Evolutionary conservation across 2,329 filamentous ascomycete genomes (phyloP).

Genomic region (Pestalotiopsis sp.): DNA sequence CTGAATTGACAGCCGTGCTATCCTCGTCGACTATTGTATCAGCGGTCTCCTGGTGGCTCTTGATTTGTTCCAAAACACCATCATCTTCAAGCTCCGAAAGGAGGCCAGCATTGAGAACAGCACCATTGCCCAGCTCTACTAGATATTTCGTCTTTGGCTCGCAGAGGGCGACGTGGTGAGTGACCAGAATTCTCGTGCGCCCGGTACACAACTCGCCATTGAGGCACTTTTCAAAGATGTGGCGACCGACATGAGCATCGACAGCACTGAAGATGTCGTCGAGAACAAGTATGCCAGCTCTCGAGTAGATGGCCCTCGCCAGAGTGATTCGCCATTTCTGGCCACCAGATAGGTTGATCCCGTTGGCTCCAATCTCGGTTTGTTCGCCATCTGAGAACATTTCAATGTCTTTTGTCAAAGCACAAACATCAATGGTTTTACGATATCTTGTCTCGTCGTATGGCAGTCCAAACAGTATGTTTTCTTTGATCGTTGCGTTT

Average conservation of each 20-base stretch:
- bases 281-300: conserved; percentile 74
- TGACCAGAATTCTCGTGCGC: conserved; percentile 77
- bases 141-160: conserved; percentile 73
- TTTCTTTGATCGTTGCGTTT: conserved; percentile 76
- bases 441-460: conserved; percentile 69
- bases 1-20: conserved; percentile 57
- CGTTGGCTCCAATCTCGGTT: conserved; percentile 83
- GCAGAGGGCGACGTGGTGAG: conserved; percentile 75
- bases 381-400: conserved; percentile 76
- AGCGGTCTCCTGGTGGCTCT: conserved; percentile 48
- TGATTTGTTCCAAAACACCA: conserved; percentile 58
- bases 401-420: conserved; percentile 73
- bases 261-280: conserved; percentile 86
- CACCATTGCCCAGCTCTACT: conserved; percentile 72
- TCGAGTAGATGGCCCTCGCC: conserved; percentile 77
- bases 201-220: conserved; percentile 69
- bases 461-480: conserved; percentile 77
- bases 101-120: conserved; percentile 63
- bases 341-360: conserved; percentile 81
- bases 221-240: conserved; percentile 77
- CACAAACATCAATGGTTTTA: conserved; percentile 72
- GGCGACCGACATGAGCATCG: conserved; percentile 78
- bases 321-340: conserved; percentile 83
- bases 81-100: conserved; percentile 64
- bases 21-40: conserved; percentile 52